A percentile compares a stretch with the other conserved stretches of the same genome.
phyloP scores from a whole-genome alignment of 441 rosid species.

The Geranium incanum region DNA sequence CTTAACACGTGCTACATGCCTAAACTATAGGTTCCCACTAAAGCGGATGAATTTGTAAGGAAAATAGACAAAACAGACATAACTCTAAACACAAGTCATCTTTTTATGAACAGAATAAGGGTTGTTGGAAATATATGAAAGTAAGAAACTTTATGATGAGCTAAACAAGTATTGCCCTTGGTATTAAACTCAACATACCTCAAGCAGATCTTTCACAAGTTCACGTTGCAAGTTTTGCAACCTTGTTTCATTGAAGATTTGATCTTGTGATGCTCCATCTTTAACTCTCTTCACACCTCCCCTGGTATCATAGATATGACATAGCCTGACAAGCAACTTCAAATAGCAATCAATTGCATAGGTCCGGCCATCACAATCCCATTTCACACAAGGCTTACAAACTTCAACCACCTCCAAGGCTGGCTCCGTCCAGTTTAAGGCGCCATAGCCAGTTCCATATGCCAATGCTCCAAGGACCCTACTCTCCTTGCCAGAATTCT shows the following conservation, averaged over 20 bases:
- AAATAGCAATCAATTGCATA: slow-evolving; percentile 94
- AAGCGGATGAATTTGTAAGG: not conserved
- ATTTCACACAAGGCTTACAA: slow-evolving; percentile 92
- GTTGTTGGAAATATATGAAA: not conserved
- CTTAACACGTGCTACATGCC: not conserved
- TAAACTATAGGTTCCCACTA: not conserved
- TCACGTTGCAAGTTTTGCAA: slow-evolving; percentile 84
- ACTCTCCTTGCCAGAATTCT: slow-evolving; percentile 90
- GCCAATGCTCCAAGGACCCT: slow-evolving; percentile 98
- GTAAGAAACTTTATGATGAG: not conserved
- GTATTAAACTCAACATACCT: slow-evolving; percentile 45
- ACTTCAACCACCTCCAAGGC: slow-evolving; percentile 98
- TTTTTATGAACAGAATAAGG: not conserved
- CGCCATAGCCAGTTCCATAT: slow-evolving; percentile 99
- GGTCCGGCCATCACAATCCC: slow-evolving; percentile 97
- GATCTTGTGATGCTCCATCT: slow-evolving; percentile 99
- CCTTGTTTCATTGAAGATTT: slow-evolving; percentile 93
- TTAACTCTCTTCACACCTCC: slow-evolving; percentile 96
- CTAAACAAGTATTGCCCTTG: slow-evolving; percentile 13
- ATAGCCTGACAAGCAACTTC: slow-evolving; percentile 91
- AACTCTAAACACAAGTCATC: not conserved
- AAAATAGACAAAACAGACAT: not conserved
- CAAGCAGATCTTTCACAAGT: slow-evolving; percentile 82
- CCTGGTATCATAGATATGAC: slow-evolving; percentile 92
- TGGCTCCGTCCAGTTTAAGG: slow-evolving; percentile 96